Evolutionary conservation across 495 filamentous ascomycete species (phyloP).

Genomic region (Arthonia radiata): DNA sequence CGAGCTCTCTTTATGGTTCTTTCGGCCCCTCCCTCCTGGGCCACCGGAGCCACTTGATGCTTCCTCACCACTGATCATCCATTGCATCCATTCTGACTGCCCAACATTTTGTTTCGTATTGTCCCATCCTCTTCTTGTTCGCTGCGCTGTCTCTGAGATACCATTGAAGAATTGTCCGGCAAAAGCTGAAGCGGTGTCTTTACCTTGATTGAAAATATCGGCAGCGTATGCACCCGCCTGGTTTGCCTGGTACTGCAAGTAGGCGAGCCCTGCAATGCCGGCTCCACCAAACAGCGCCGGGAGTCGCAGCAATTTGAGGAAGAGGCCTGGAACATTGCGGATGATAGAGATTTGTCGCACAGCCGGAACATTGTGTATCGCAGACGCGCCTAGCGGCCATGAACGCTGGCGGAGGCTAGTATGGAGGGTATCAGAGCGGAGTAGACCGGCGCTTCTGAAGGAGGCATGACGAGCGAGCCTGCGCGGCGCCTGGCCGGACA

Average conservation of each 20-base stretch:
- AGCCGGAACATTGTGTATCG: slow-evolving; percentile 63
- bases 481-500: slow-evolving; percentile 20
- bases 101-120: slow-evolving; percentile 57
- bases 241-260: slow-evolving; percentile 87
- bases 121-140: slow-evolving; percentile 57
- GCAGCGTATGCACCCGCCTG: slow-evolving; percentile 78
- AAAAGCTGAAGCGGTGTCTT: slow-evolving; percentile 37
- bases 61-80: slow-evolving; percentile 37
- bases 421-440: slow-evolving; percentile 36
- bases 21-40: no score
- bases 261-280: slow-evolving; percentile 64
- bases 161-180: slow-evolving; percentile 41
- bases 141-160: slow-evolving; percentile 47
- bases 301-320: slow-evolving; percentile 62
- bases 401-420: slow-evolving; percentile 32
- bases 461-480: not conserved
- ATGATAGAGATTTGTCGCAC: slow-evolving; percentile 71
- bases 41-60: slow-evolving; percentile 18
- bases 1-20: slow-evolving; percentile 30
- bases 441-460: slow-evolving; percentile 20
- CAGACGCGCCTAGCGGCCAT: slow-evolving; percentile 51
- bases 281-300: slow-evolving; percentile 81
- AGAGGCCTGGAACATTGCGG: slow-evolving; percentile 64
- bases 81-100: slow-evolving; percentile 67
- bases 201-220: slow-evolving; percentile 47